These are phyloP conservation scores for Epichloe sibirici DNA, from an alignment of 2,329 filamentous ascomycete species.

Conservation along the genomic window DNA sequence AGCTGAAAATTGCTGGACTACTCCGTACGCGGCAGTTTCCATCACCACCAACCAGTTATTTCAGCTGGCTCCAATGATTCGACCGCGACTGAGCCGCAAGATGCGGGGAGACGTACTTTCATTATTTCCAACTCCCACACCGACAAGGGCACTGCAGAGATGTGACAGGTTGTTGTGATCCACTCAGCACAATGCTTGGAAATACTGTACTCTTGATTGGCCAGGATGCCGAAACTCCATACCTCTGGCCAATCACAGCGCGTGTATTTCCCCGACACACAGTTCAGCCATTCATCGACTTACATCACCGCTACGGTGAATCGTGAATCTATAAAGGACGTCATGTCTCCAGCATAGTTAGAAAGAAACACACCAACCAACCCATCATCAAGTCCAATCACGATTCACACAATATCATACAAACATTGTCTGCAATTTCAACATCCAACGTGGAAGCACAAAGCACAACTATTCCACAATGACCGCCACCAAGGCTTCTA, in stretches of 20 bases:
- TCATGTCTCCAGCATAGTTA: neutral
- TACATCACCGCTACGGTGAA: neutral
- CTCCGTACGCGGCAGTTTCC: too few relatives aligned
- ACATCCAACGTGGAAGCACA: neutral
- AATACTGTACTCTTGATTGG: neutral
- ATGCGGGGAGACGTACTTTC: too few relatives aligned
- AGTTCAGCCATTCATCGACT: neutral
- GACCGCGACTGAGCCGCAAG: too few relatives aligned
- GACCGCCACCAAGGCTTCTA: conserved; percentile 29
- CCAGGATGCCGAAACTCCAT: neutral
- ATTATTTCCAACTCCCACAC: too few relatives aligned
- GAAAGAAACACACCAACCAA: neutral
- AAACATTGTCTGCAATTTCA: neutral
- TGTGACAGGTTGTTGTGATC: too few relatives aligned
- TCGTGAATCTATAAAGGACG: conserved; percentile 1
- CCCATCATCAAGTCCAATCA: neutral
- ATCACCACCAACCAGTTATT: too few relatives aligned
- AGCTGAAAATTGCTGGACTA: too few relatives aligned
- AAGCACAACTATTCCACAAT: conserved; percentile 14
- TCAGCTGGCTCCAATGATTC: too few relatives aligned
- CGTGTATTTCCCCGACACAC: neutral
- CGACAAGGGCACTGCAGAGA: too few relatives aligned
- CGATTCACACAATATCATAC: neutral
- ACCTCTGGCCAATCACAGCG: neutral
- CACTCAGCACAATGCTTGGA: neutral